Base-by-base conservation (phyloP, 495 filamentous ascomycete species). In the Penicillium herquei region DNA sequence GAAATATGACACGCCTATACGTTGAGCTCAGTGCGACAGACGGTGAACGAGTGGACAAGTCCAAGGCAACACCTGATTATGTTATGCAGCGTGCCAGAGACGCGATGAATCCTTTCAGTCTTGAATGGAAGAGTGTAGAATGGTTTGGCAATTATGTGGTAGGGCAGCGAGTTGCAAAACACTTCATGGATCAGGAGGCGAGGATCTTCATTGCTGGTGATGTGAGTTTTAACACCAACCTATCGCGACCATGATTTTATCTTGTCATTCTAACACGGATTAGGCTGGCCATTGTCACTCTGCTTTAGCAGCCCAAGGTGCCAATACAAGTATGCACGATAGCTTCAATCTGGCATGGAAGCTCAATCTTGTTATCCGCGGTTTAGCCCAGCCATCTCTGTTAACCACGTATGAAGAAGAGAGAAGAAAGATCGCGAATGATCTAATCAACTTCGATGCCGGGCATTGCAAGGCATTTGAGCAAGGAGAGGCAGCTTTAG, bases 241-340 rank as follows among this genome's bases (percentile, higher is more conserved):
- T 26, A 26, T 26, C 21, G 4, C 21, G 21, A 4, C n/a, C n/a
- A 37, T 12, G 9, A 44, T 35, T 9, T 7, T 9, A 34, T 16
- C 16, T 14, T 7, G 33, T 1, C 17, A 31, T 1, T 11, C 62
- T 58, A 33, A 61, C 18, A 16, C 0, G n/a, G 2, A 3, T 0
- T 18, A 73, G 70, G 68, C 81, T 13, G 76, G 73, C 6, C 90
- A 95, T 71, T 92, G 89, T 11, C 90, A 93, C 68, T 87, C 82
- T 16, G 88, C 90, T n/a, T 90, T 92, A 63, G 88, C 88, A n/a
- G 90, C 88, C 3, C 90, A 93, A 75, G 90, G 90, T 35, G 90
- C 91, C 81, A 95, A 95, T 63, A 87, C 88, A 10, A 87, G 87
- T 14, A 90, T 95, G 78, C 81, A 91, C 42, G 90, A 95, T 59